Evolutionary conservation across 2,329 filamentous ascomycete species (phyloP).

Genomic region (Botryotinia globosa): DNA sequence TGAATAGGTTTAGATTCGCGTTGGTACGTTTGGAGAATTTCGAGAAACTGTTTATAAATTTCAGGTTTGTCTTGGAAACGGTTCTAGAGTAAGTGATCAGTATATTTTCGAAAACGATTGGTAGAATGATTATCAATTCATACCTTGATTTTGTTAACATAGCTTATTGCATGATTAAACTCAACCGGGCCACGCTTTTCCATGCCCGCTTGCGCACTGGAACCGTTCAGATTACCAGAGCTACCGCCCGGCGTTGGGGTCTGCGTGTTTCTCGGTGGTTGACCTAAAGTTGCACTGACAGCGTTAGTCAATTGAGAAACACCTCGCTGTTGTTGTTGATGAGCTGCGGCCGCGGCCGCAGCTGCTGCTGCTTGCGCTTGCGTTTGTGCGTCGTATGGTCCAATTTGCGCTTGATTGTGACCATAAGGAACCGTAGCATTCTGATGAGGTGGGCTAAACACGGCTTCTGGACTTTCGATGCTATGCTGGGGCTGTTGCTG

Average conservation of each 20-base stretch:
- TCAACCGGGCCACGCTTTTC: constrained; percentile 94
- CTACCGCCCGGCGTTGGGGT: constrained; percentile 57
- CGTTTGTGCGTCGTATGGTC: constrained; percentile 43
- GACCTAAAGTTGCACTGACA: constrained; percentile 42
- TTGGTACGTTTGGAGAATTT: constrained; percentile 97
- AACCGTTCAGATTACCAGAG: constrained; percentile 59
- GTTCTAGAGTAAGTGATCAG: constrained; percentile 58
- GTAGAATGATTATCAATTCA: constrained; percentile 29
- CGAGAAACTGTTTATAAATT: constrained; percentile 98
- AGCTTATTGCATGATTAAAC: constrained; percentile 98
- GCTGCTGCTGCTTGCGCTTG: constrained; percentile 39
- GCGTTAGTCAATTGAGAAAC: constrained; percentile 66
- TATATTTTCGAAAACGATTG: constrained; percentile 20
- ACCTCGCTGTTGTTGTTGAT: constrained; percentile 64
- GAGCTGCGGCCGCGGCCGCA: constrained; percentile 43
- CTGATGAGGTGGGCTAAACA: constrained; percentile 58
- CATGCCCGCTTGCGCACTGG: constrained; percentile 58
- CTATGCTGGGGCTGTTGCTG: constrained; percentile 54
- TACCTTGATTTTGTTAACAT: constrained; percentile 99
- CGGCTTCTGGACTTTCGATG: constrained; percentile 60
- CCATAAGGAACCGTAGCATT: constrained; percentile 49
- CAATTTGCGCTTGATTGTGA: constrained; percentile 39
- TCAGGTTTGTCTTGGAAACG: constrained; percentile 95
- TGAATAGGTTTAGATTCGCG: constrained; percentile 97
- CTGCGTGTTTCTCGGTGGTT: constrained; percentile 52